Conservation (phyloP, 208 protist species). For the Willaertia magna region DNA sequence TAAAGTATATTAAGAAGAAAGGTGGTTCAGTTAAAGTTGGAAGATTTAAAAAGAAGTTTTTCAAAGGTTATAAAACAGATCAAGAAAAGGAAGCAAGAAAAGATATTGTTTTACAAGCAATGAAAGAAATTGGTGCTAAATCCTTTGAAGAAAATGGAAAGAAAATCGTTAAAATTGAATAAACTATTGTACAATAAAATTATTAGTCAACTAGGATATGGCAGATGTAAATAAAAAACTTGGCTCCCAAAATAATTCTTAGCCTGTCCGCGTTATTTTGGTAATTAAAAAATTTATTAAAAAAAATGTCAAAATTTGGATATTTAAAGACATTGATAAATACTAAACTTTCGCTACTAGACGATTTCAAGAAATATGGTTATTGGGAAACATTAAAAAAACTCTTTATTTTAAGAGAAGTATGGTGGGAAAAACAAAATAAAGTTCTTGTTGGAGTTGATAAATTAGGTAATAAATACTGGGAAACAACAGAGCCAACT, state of each 20-base stretch:
- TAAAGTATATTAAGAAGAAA: neutral
- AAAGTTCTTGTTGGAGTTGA: slow-evolving; percentile 5
- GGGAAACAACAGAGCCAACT: neutral
- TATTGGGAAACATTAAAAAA: neutral
- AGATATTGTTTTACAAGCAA: neutral
- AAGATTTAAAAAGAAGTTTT: neutral
- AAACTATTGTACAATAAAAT: neutral
- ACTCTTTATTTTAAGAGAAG: neutral
- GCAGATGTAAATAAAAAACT: too few relatives aligned
- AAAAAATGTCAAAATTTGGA: too few relatives aligned
- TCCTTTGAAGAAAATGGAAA: neutral
- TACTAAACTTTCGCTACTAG: neutral
- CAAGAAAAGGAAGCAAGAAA: neutral
- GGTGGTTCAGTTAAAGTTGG: neutral
- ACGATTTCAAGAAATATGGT: neutral
- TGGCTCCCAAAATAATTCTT: too few relatives aligned
- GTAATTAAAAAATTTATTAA: too few relatives aligned
- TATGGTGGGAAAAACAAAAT: slow-evolving; percentile 5
- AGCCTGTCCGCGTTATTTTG: too few relatives aligned
- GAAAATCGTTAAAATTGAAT: neutral
- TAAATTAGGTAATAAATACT: slow-evolving; percentile 7
- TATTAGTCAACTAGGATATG: too few relatives aligned
- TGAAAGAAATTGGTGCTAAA: neutral
- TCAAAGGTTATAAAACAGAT: neutral
- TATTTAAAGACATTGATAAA: too few relatives aligned